Evolutionary conservation across 768 basidiomycete genomes (phyloP).

Genomic region (Coprinellus aureogranulatus): DNA sequence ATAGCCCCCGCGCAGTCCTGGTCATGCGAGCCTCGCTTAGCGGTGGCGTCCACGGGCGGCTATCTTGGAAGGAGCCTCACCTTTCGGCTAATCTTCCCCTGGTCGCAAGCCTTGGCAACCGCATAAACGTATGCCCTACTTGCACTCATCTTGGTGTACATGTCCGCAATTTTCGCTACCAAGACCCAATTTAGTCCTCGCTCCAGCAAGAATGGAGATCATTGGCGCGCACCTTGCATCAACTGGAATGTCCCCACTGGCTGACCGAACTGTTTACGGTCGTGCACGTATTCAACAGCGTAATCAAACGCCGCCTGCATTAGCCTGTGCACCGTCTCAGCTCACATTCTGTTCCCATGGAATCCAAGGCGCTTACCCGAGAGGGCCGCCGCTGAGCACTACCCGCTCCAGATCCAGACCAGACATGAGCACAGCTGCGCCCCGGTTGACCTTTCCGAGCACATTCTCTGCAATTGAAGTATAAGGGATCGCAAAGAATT

Average conservation of each 20-base stretch:
- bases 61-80: slow-evolving; percentile 42
- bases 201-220: slow-evolving; percentile 6
- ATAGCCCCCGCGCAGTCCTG: slow-evolving; percentile 97
- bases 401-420: slow-evolving; percentile 90
- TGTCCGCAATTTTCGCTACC: slow-evolving; percentile 79
- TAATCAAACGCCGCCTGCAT: slow-evolving; percentile 94
- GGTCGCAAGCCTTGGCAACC: slow-evolving; percentile 86
- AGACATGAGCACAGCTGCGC: slow-evolving; percentile 89
- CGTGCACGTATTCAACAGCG: slow-evolving; percentile 87
- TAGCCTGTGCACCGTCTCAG: slow-evolving; percentile 44
- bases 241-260: slow-evolving; percentile 89
- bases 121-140: slow-evolving; percentile 91
- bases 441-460: slow-evolving; percentile 74
- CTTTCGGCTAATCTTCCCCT: slow-evolving; percentile 70
- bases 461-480: slow-evolving; percentile 64
- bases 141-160: slow-evolving; percentile 91
- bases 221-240: slow-evolving; percentile 84
- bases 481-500: slow-evolving; percentile 5
- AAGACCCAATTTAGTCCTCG: slow-evolving; percentile 6
- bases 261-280: slow-evolving; percentile 87
- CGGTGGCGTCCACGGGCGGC: background rate
- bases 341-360: background rate
- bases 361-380: slow-evolving; percentile 56
- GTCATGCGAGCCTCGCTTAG: background rate
- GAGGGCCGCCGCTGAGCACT: slow-evolving; percentile 87